Base-by-base conservation (phyloP, 768 basidiomycete species). In the Suillus lakei region DNA sequence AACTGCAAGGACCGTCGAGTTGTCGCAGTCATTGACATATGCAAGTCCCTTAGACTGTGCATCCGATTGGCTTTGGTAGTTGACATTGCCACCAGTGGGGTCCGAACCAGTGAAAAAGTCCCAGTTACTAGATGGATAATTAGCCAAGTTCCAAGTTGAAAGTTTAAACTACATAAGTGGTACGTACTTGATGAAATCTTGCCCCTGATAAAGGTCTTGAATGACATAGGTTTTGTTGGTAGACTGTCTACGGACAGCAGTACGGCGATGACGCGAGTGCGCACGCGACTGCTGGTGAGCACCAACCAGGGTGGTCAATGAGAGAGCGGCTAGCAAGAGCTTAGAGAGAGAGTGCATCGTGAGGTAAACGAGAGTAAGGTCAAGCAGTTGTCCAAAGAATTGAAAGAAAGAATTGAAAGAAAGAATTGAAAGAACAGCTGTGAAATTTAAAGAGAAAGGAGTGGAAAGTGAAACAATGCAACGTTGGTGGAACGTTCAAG, bases 41-140 rank as follows among this genome's bases (percentile, higher is more conserved):
- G 90, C 87, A 43, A 94, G 84, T 1, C 83, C 83, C 43, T 85
- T 80, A 12, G 75, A 68, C 61, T 76, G 77, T 1, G 91, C 91
- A 28, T 85, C 76, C 2, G 75, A 71, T 70, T 78, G 73, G 38
- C 70, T 77, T 66, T 86, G 79, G 73, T 87, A 94, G 64, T 86
- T 82, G 58, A 94, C 93, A 30, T 77, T 77, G 21, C 92, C 92
- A 67, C 86, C 76, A 0, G 92, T 93, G 4, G 92, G 92, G 75
- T 94, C 92, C 13, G 75, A 16, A 4, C 68, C 76, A 15, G 81
- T 81, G 77, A 86, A 92, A 78, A 91, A 93, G 38, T 88, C 78
- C 88, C 89, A 93, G 51, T 85, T 69, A 56, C 91, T 92, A 69
- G n/a, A 70, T 28, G 61, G 64, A 13, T 30, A 34, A 63, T 65